Percentiles rank a stretch among this genome's conserved stretches.
These are phyloP conservation scores for Coelastrella sp. DNA, from an alignment of 139 green algal genomes.

Conservation along the genomic window DNA sequence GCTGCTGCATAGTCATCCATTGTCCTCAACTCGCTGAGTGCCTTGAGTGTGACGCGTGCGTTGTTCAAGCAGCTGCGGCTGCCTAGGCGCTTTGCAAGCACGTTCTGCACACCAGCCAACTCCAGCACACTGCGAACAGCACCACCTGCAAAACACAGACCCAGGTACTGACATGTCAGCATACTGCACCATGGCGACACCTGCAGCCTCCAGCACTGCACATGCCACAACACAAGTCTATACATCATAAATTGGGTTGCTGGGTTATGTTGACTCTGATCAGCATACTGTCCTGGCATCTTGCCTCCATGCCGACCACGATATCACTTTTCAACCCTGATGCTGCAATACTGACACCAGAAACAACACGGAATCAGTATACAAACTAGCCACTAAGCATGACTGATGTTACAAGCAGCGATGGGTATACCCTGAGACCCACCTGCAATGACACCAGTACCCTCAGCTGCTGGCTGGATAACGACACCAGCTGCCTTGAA, in stretches of 20 bases:
- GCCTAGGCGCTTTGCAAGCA: conserved; percentile 95
- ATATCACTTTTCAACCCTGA: no score
- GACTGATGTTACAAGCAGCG: no score
- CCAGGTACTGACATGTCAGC: no score
- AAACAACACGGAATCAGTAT: neutral
- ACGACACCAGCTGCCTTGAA: conserved; percentile 89
- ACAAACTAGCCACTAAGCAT: no score
- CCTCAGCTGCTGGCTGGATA: conserved; percentile 90
- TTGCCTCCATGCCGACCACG: no score
- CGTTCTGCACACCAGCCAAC: conserved; percentile 92
- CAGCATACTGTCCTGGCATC: no score
- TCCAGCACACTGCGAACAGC: conserved; percentile 93
- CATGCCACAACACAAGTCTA: no score
- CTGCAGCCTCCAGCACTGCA: no score
- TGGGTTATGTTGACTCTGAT: no score
- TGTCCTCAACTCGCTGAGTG: conserved; percentile 80
- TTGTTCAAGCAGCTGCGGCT: conserved; percentile 94
- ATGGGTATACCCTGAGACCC: neutral
- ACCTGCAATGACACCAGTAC: conserved; percentile 81
- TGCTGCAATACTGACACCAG: neutral
- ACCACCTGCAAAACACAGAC: conserved; percentile 71
- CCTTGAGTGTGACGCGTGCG: conserved; percentile 85
- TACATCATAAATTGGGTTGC: no score
- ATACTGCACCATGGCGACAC: no score
- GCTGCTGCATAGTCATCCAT: conserved; percentile 76